Percentiles rank a stretch among this genome's conserved stretches.
phyloP scores from a whole-genome alignment of 305 asterid genomes.

The Plantago lanceolata region DNA sequence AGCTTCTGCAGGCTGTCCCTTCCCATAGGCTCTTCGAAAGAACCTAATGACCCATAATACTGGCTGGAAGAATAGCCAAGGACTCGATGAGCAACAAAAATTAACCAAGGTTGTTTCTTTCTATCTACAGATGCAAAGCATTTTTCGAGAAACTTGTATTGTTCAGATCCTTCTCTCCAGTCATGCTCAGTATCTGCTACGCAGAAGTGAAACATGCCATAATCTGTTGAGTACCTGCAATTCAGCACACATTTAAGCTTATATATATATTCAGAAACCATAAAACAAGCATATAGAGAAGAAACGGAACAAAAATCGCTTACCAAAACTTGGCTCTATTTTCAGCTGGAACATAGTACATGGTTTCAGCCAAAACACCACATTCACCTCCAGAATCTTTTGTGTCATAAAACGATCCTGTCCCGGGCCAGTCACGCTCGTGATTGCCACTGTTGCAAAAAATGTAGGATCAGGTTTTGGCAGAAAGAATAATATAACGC shows the following conservation, averaged over 20 bases:
- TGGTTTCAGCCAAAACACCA: constrained; percentile 75
- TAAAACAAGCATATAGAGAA: not conserved
- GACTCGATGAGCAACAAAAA: constrained; percentile 73
- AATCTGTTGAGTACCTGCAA: constrained; percentile 71
- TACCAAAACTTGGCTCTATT: constrained; percentile 70
- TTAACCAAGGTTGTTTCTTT: constrained; percentile 76
- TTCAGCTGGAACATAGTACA: constrained; percentile 72
- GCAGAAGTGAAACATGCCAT: constrained; percentile 87
- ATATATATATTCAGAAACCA: not conserved
- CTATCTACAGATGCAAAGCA: constrained; percentile 77
- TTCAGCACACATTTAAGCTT: constrained; percentile 5
- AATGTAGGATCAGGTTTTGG: constrained; percentile 15
- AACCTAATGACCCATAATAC: constrained; percentile 61
- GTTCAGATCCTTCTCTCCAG: constrained; percentile 88
- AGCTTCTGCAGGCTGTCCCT: constrained; percentile 85
- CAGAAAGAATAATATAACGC: constrained; percentile 5
- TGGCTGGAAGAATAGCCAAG: constrained; percentile 79
- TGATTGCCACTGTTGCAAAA: constrained; percentile 64
- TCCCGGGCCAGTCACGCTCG: constrained; percentile 71
- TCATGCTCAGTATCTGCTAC: constrained; percentile 80
- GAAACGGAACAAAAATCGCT: not conserved
- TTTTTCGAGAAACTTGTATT: constrained; percentile 59
- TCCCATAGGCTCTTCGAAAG: constrained; percentile 90
- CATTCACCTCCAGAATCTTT: constrained; percentile 82
- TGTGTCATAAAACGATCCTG: constrained; percentile 60